phyloP scores from a whole-genome alignment of 805 yeast genomes.

The Saccharomyces kudriavzevii region DNA sequence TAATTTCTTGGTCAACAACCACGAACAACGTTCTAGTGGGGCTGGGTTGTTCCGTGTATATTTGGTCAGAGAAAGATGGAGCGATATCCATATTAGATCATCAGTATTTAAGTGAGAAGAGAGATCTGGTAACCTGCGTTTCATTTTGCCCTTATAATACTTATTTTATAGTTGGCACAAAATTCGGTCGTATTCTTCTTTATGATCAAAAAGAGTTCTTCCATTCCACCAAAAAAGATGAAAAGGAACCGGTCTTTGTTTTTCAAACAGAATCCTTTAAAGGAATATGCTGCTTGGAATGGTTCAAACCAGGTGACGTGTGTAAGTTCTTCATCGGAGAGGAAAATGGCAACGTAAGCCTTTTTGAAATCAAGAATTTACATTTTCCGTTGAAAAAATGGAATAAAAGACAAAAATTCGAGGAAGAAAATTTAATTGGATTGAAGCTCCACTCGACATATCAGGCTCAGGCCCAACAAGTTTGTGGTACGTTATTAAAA shows the following conservation, averaged over 20 bases:
- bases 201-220: constrained; percentile 33
- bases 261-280: constrained; percentile 25
- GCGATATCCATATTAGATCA: constrained; percentile 37
- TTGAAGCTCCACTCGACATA: constrained; percentile 27
- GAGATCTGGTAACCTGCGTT: constrained; percentile 46
- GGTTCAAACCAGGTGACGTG: constrained; percentile 36
- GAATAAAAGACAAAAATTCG: constrained; percentile 1
- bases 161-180: constrained; percentile 48
- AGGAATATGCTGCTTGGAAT: constrained; percentile 50
- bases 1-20: constrained; percentile 60
- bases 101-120: constrained; percentile 23
- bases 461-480: constrained; percentile 48
- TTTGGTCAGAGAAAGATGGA: constrained; percentile 52
- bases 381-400: not conserved
- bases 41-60: constrained; percentile 45
- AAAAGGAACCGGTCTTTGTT: constrained; percentile 13
- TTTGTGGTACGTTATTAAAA: constrained; percentile 40
- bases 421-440: constrained; percentile 8
- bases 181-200: constrained; percentile 44
- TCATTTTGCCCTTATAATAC: constrained; percentile 44
- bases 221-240: constrained; percentile 4
- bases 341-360: constrained; percentile 50
- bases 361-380: constrained; percentile 30
- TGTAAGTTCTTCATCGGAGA: constrained; percentile 52
- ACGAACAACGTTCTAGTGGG: constrained; percentile 58